These are phyloP conservation scores for Beverwykella pulmonaria DNA, from an alignment of 495 filamentous ascomycete genomes.

Conservation along the genomic window DNA sequence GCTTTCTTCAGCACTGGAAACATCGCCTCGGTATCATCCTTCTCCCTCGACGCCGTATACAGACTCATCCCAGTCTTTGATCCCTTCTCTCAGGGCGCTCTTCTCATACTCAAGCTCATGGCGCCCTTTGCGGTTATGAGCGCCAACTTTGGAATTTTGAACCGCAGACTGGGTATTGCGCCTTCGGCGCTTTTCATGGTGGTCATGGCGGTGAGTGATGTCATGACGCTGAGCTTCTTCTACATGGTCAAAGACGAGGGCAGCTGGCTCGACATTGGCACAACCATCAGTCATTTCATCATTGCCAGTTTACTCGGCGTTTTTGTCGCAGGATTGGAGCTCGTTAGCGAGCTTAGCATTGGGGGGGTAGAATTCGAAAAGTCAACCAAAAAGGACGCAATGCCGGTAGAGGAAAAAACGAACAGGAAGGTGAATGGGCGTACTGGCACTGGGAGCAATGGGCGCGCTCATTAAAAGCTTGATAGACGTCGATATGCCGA, in stretches of 20 bases:
- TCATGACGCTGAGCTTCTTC: slow-evolving; percentile 96
- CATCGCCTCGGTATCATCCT: slow-evolving; percentile 90
- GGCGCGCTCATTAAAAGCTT: background rate
- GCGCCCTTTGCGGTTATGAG: slow-evolving; percentile 93
- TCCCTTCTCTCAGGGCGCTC: slow-evolving; percentile 86
- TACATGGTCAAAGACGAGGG: slow-evolving; percentile 96
- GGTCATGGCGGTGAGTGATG: slow-evolving; percentile 88
- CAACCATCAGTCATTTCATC: slow-evolving; percentile 89
- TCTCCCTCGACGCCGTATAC: slow-evolving; percentile 87
- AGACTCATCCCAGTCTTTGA: slow-evolving; percentile 94
- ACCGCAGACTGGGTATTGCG: slow-evolving; percentile 76
- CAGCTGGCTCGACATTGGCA: slow-evolving; percentile 96
- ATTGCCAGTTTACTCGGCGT: slow-evolving; percentile 88
- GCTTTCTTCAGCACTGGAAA: slow-evolving; percentile 98
- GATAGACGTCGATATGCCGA: background rate
- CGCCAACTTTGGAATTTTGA: slow-evolving; percentile 92
- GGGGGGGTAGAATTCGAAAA: slow-evolving; percentile 71
- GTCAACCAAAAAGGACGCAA: background rate
- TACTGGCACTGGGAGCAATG: background rate
- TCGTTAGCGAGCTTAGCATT: slow-evolving; percentile 80
- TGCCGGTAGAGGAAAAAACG: background rate
- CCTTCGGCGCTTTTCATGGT: slow-evolving; percentile 90
- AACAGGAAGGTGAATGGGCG: slow-evolving; percentile 14
- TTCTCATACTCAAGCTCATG: slow-evolving; percentile 86
- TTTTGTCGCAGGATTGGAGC: slow-evolving; percentile 88